Conservation (phyloP, 1,139 yeast species). For the Spathaspora sp. region DNA sequence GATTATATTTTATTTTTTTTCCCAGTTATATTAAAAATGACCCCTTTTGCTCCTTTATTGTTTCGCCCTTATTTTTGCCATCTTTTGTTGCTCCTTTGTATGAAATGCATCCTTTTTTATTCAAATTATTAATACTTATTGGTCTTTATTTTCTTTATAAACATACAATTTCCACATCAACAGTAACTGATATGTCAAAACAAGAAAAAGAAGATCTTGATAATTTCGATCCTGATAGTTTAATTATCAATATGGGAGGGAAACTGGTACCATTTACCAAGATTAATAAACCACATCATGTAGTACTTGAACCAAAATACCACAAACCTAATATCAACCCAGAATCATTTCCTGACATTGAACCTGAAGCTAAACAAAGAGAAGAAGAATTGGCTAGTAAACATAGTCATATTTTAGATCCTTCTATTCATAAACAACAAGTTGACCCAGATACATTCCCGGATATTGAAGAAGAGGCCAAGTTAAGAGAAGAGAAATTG, state of each 20-base stretch:
- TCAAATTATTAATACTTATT: constrained; percentile 10
- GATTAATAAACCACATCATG: constrained; percentile 45
- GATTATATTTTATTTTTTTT: neutral
- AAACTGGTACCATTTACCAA: constrained; percentile 34
- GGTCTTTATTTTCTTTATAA: constrained; percentile 10
- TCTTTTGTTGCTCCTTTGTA: neutral
- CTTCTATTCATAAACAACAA: constrained; percentile 22
- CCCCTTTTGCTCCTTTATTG: neutral
- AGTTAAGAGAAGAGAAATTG: constrained; percentile 20
- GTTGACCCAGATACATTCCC: constrained; percentile 18
- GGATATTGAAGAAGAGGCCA: constrained; percentile 23
- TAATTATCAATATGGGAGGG: constrained; percentile 37
- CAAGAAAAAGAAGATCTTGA: constrained; percentile 11
- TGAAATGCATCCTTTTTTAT: constrained; percentile 11
- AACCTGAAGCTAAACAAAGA: constrained; percentile 29
- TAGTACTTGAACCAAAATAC: constrained; percentile 29
- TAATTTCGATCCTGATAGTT: constrained; percentile 23
- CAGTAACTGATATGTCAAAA: neutral
- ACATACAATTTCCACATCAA: constrained; percentile 3
- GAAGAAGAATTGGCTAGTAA: constrained; percentile 19
- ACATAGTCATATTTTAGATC: constrained; percentile 15
- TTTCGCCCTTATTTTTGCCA: neutral
- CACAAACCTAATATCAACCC: constrained; percentile 26
- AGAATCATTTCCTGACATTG: constrained; percentile 25
- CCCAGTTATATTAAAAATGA: neutral